A percentile compares a stretch with the other conserved stretches of the same genome.
These are phyloP conservation scores for Endoconidiophora polonica DNA, from an alignment of 2,329 filamentous ascomycete species.

Conservation along the genomic window DNA sequence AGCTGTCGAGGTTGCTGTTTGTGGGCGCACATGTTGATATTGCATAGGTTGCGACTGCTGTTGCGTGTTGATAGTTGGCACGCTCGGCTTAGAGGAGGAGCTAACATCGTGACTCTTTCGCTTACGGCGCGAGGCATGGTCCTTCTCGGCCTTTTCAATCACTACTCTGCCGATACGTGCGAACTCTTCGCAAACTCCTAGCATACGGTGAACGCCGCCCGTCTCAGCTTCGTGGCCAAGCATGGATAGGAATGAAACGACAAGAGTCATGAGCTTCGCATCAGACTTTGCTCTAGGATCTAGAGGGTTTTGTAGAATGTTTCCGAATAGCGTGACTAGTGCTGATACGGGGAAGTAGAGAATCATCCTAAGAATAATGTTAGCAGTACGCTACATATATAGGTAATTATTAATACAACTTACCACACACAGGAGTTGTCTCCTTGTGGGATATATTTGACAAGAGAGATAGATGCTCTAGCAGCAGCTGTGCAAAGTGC, in stretches of 20 bases:
- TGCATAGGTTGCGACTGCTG: background rate
- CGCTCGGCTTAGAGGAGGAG: conserved; percentile 15
- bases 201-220: conserved; percentile 82
- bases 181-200: conserved; percentile 88
- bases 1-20: background rate
- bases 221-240: conserved; percentile 80
- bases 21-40: background rate
- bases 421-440: conserved; percentile 93
- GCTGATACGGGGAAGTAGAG: conserved; percentile 94
- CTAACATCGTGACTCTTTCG: conserved; percentile 51
- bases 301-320: conserved; percentile 87
- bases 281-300: conserved; percentile 80
- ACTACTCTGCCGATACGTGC: conserved; percentile 84
- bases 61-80: conserved; percentile 13
- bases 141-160: conserved; percentile 79
- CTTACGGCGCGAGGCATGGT: conserved; percentile 64
- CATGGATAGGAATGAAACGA: conserved; percentile 81
- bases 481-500: conserved; percentile 86
- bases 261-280: conserved; percentile 76
- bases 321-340: conserved; percentile 86
- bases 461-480: conserved; percentile 75
- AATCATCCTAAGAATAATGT: conserved; percentile 45
- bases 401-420: conserved; percentile 21
- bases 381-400: background rate
- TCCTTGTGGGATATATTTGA: conserved; percentile 91